Evolutionary conservation across 2,329 filamentous ascomycete genomes (phyloP), one percentile per base, ranked within the genome.

Genomic region (Venturia asperata): DNA sequence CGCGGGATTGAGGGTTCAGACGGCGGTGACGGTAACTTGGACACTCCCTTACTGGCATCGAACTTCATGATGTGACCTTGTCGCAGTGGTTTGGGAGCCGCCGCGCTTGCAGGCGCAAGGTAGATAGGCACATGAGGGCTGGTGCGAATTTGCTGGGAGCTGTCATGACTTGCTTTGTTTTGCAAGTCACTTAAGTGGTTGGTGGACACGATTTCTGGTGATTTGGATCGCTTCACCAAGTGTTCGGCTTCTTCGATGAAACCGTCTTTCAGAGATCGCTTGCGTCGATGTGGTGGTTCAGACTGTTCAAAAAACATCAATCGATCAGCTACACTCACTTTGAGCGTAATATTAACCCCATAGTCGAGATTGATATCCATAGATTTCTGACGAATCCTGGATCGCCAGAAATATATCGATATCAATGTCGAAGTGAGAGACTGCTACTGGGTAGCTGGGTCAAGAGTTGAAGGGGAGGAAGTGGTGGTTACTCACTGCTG

Each of bases 21-120:
- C 1, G 52, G 52, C 17, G 52, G 52, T 58, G 52, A 37, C 10
- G 52, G 52, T 37, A 37, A n/a, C 15, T 58, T 58, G 30, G 7
- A 17, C 9, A 19, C 10, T 52, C n/a, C 47, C 47, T 27, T 30
- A 7, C 10, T 58, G 27, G 10, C 37, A 11, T 37, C 52, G 9
- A 58, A 58, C 15, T 37, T 39, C 13, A 58, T 58, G 52, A 58
- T 37, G 52, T n/a, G 30, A 37, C 52, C 52, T 37, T 58, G 52
- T 37, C 52, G 30, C 17, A 27, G 52, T 37, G 52, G 52, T 58
- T 19, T 58, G 30, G 30, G 5, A 58, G 52, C 15, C 27, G 19
- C 15, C 13, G 11, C 17, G 19, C 49, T 34, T 58, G 52, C 4
- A 37, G 27, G 27, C 10, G 52, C 17, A n/a, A 58, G 27, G n/a